Conservation (phyloP, 1,284 basidiomycete species). For the Microbotryomycetes sp. region DNA sequence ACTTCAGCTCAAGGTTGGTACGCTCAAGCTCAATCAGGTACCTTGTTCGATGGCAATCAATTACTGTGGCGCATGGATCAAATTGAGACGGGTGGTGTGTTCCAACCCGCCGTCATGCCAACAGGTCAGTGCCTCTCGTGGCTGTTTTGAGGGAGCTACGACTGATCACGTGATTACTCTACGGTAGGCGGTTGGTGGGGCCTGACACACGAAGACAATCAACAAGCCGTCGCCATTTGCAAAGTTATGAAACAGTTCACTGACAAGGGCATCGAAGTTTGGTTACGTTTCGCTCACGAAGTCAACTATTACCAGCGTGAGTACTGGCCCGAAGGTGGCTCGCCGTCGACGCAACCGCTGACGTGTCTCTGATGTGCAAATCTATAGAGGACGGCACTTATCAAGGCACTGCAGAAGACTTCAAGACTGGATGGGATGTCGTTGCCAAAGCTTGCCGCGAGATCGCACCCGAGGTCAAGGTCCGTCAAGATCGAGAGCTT, state of each 20-base stretch:
- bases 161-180: no score
- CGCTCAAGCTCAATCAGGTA: constrained; percentile 41
- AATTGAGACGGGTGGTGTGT: constrained; percentile 41
- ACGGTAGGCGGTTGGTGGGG: constrained; percentile 35
- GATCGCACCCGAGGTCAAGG: constrained; percentile 41
- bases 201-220: constrained; percentile 34
- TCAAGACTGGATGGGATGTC: constrained; percentile 42
- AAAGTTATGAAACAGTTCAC: constrained; percentile 44
- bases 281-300: constrained; percentile 43
- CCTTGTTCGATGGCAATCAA: constrained; percentile 40
- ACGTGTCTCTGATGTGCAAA: not conserved
- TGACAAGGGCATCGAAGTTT: constrained; percentile 43
- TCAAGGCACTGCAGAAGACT: constrained; percentile 37
- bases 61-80: constrained; percentile 39
- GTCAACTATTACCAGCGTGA: constrained; percentile 36
- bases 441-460: constrained; percentile 38
- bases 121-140: constrained; percentile 9
- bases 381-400: constrained; percentile 35
- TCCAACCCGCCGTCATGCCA: constrained; percentile 39
- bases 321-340: not conserved
- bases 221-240: constrained; percentile 39
- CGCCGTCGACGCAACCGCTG: not conserved
- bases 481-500: constrained; percentile 36
- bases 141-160: no score
- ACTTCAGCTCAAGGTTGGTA: constrained; percentile 38